Base-by-base conservation (phyloP, 179 eudicot genomes). In the Beta lomatogona region DNA sequence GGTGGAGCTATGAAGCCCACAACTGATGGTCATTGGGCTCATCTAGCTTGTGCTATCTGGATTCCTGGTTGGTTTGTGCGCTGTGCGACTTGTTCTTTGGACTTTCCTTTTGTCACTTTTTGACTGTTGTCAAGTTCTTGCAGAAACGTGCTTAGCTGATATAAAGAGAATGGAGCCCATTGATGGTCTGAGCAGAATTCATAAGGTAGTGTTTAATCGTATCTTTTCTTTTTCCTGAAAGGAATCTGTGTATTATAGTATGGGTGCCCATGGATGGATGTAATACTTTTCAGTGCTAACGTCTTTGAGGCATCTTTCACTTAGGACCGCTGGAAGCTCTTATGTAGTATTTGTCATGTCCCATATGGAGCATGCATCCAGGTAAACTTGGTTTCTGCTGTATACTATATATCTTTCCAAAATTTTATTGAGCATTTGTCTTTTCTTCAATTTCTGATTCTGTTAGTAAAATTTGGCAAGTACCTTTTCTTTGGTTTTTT, bases 1-100 rank as follows among this genome's bases (percentile, higher is more conserved):
- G 99, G 99, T 60, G 99, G 99, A 83, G 99, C 97, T 53, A 93
- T 96, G 98, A 96, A 96, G 88, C 98, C 94, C 76, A 96, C 99
- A 77, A 92, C 94, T 31, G 99, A 96, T 88, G 99, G 99, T 68
- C 93, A 90, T 73, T 96, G 99, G 99, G 99, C 99, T 85, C 99
- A 96, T 89, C 92, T 96, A 81, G 93, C 99, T 79, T 96, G 99
- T 88, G 99, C 98, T 80, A 96, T 96, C 83, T 96, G 99, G 99
- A 92, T 96, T 80, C 99, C 99, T 86, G 99, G 99, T 94, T 83
- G 81, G 89, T 80, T 77, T 70, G 48, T 74, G 9, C 64, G 67
- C 81, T 58, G 36, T 75, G 71, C 76, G 10, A 70, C 6, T 72
- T n/a, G 70, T 78, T 41, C 64, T 70, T 83, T 59, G 73, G 60